Conservation (phyloP, 148 eudicot genomes). For the Diospyros kaki region DNA sequence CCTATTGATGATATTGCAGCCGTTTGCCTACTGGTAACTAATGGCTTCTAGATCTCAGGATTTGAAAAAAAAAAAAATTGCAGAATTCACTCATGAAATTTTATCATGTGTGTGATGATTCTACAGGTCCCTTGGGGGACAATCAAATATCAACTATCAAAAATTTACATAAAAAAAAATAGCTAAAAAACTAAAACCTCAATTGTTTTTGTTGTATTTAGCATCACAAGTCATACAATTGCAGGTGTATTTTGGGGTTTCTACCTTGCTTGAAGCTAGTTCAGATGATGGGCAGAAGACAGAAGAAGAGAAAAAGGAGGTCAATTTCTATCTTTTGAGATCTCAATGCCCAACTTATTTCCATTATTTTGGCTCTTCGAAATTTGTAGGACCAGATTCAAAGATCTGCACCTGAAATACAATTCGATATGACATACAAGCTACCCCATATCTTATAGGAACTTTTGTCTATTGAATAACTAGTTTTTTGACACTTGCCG, state of each 20-base stretch:
- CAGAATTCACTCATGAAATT: background rate
- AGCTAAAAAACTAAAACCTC: background rate
- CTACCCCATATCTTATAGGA: background rate
- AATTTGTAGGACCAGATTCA: background rate
- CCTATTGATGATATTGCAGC: constrained; percentile 97
- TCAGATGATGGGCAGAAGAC: constrained; percentile 76
- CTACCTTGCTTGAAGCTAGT: constrained; percentile 80
- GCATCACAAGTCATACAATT: background rate
- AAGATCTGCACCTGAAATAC: background rate
- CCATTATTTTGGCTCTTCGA: background rate
- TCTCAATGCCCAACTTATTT: background rate
- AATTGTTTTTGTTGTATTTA: background rate
- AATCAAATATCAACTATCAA: too few relatives aligned
- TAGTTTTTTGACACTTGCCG: background rate
- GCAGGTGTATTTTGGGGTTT: constrained; percentile 93
- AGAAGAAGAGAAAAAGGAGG: constrained; percentile 99
- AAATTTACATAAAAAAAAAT: too few relatives aligned
- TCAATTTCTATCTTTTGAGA: constrained; percentile 13
- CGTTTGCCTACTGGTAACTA: constrained; percentile 74
- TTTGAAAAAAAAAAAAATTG: constrained; percentile 4
- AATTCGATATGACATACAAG: background rate
- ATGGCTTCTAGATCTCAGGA: background rate
- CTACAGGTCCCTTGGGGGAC: too few relatives aligned
- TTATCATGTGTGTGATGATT: constrained; percentile 11
- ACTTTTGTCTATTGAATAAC: background rate